Evolutionary conservation across 148 eudicot species (phyloP), one percentile per base, ranked within the genome.

Genomic region (Mesembryanthemum crystallinum): DNA sequence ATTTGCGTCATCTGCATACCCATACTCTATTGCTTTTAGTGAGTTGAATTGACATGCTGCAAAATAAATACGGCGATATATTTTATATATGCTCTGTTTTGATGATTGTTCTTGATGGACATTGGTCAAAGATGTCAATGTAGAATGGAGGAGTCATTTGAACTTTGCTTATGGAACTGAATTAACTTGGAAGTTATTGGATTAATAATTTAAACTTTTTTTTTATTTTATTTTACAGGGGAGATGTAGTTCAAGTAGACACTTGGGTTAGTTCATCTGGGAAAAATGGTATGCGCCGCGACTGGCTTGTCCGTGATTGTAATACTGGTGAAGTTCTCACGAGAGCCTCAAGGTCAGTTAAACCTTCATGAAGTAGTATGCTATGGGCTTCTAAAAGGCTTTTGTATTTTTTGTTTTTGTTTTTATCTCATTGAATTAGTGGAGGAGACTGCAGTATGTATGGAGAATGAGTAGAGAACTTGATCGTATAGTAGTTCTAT

Each of bases 231-330:
- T 72, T 49, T 37, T 79, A 65, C 83, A 96, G 99, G 98, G 97
- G 92, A 69, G 99, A 96, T 85, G 93, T 89, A 66, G 97, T 96
- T 80, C 97, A 92, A 85, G 96, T 96, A 29, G 99, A 96, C 59
- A 92, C 98, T 47, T 96, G 97, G 99, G 92, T 91, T 62, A 89
- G 91, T 70, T 80, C 88, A 71, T 92, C 99, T 23, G 98, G 99
- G 62, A 96, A 92, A 71, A 96, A 92, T 82, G 97, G 99, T 12
- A 89, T 91, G 98, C 97, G 99, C 32, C 86, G 98, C 79, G 95
- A 92, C 69, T 96, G 99, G 99, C 90, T 88, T 54, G 59, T 92
- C 37, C 87, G 90, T 73, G 97, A 96, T 66, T 82, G 85, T 79
- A 83, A 75, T 66, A 96, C 99, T 1, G 99, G 99, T 30, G 92